Percentiles rank a stretch among this genome's conserved stretches.
Evolutionary conservation across 2,329 filamentous ascomycete species (phyloP).

Genomic region (Aspergillus carbonarius): DNA sequence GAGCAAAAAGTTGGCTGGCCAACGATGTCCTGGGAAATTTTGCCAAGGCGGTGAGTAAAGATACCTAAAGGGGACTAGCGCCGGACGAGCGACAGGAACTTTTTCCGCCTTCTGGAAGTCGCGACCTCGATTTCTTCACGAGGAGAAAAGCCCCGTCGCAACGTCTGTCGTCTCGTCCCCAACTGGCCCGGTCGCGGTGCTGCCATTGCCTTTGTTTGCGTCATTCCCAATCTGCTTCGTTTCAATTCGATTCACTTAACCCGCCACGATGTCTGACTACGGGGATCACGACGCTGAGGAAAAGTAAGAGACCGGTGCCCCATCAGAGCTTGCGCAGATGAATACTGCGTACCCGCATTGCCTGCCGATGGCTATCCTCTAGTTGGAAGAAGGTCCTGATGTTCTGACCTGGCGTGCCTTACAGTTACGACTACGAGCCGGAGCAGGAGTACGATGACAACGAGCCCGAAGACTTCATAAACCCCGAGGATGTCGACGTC

Average conservation of each 20-base stretch:
- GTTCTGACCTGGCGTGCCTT: constrained; percentile 24
- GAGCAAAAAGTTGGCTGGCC: constrained; percentile 4
- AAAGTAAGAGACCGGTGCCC: constrained; percentile 48
- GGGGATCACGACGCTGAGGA: constrained; percentile 64
- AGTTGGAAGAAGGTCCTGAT: constrained; percentile 13
- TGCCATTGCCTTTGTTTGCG: constrained; percentile 13
- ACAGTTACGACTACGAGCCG: constrained; percentile 54
- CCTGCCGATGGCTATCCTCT: background rate
- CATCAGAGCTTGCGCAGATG: constrained; percentile 14
- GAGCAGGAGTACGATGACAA: constrained; percentile 68
- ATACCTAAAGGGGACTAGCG: constrained; percentile 28
- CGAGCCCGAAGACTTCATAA: constrained; percentile 57
- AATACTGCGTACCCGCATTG: background rate
- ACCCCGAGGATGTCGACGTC: constrained; percentile 55
- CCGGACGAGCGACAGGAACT: constrained; percentile 25
- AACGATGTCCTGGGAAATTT: constrained; percentile 22
- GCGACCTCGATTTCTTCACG: constrained; percentile 24
- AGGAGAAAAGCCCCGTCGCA: constrained; percentile 15
- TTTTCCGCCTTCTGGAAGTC: constrained; percentile 35
- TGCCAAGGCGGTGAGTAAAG: constrained; percentile 35
- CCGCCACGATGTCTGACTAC: constrained; percentile 67
- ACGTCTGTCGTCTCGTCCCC: constrained; percentile 16
- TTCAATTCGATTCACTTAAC: constrained; percentile 14
- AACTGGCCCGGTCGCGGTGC: constrained; percentile 11
- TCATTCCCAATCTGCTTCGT: constrained; percentile 5